Evolutionary conservation across 805 yeast species (phyloP).

Genomic region (Myxozyma monticola): DNA sequence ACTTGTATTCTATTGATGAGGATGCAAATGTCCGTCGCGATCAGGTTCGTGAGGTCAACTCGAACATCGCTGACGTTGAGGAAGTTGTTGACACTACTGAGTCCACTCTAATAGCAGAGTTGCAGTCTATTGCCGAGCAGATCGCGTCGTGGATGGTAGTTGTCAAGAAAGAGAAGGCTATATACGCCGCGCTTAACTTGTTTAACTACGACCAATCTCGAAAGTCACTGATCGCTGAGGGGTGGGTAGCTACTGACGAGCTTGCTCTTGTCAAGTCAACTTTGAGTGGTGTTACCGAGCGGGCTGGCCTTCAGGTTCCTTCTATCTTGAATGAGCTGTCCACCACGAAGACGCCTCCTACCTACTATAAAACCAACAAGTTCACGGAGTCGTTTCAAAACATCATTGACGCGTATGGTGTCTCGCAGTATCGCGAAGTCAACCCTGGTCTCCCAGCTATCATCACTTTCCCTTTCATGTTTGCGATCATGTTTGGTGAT

Average conservation of each 20-base stretch:
- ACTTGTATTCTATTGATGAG: slow-evolving; percentile 62
- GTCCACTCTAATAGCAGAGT: slow-evolving; percentile 71
- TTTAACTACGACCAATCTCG: slow-evolving; percentile 82
- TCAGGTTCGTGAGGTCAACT: slow-evolving; percentile 45
- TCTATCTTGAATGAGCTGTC: slow-evolving; percentile 57
- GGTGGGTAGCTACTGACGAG: slow-evolving; percentile 90
- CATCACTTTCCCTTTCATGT: slow-evolving; percentile 96
- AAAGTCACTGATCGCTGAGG: slow-evolving; percentile 88
- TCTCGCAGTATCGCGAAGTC: slow-evolving; percentile 89
- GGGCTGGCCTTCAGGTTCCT: slow-evolving; percentile 46
- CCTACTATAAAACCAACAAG: slow-evolving; percentile 91
- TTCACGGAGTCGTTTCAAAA: slow-evolving; percentile 90
- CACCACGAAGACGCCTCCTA: slow-evolving; percentile 89
- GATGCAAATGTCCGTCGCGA: slow-evolving; percentile 43
- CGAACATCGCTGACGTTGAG: slow-evolving; percentile 54
- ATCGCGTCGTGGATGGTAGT: slow-evolving; percentile 71
- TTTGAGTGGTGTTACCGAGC: slow-evolving; percentile 61
- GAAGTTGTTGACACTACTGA: slow-evolving; percentile 64
- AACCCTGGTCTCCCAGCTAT: slow-evolving; percentile 95
- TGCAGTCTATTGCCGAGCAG: slow-evolving; percentile 73
- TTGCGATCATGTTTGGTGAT: slow-evolving; percentile 99
- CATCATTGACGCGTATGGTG: slow-evolving; percentile 93
- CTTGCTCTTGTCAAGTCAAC: slow-evolving; percentile 63
- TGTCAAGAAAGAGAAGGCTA: slow-evolving; percentile 76
- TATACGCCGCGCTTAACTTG: slow-evolving; percentile 73